phyloP scores from a whole-genome alignment of 139 green algal genomes.

The Bryopsis sp. region DNA sequence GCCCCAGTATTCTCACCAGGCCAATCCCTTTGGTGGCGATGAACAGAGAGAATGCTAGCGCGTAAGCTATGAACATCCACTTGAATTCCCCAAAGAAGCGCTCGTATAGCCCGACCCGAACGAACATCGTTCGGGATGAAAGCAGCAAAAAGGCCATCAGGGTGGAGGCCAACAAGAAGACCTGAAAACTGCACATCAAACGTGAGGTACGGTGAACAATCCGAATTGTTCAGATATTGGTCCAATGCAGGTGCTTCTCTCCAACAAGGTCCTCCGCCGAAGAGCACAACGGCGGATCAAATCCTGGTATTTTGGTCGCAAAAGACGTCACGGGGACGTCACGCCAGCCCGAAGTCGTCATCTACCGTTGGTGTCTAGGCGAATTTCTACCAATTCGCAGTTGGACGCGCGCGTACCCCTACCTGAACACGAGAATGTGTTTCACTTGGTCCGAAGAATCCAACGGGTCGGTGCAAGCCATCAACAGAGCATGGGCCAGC shows the following conservation, averaged over 20 bases:
- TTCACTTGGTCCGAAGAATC: neutral
- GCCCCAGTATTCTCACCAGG: too few species aligned
- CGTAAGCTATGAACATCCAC: neutral
- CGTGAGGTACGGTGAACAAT: neutral
- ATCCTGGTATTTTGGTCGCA: neutral
- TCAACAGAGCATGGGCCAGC: neutral
- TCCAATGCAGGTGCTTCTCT: neutral
- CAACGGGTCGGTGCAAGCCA: neutral
- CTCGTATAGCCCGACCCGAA: neutral
- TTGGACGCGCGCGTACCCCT: too few species aligned
- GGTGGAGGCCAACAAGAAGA: neutral
- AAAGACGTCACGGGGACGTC: neutral
- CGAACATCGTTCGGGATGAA: neutral
- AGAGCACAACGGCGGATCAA: neutral
- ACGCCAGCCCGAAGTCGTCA: neutral
- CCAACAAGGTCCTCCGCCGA: neutral
- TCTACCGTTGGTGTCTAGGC: neutral
- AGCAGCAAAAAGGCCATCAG: neutral
- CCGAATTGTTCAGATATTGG: neutral
- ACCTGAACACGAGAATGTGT: neutral
- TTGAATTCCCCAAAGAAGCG: neutral
- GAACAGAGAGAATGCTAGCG: neutral
- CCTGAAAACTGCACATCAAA: neutral
- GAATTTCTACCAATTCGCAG: too few species aligned
- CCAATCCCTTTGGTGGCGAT: neutral